phyloP scores from a whole-genome alignment of 176 grass and related monocot species.

The Bothriochloa decipiens region DNA sequence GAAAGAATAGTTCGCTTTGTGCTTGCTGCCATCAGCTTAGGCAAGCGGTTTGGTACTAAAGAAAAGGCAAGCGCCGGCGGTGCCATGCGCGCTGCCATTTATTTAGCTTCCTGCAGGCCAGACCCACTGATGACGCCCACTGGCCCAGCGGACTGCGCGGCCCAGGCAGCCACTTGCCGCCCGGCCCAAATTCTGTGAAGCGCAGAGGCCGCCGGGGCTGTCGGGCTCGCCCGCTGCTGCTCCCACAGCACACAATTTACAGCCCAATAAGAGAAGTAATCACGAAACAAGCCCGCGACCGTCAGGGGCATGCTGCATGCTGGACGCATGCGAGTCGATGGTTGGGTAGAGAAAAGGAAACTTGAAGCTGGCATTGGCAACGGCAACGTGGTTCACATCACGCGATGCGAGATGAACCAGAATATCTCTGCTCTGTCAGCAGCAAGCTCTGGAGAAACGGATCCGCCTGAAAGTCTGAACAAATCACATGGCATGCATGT shows the following conservation, averaged over 20 bases:
- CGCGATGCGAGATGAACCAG: not conserved
- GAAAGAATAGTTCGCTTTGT: constrained; percentile 81
- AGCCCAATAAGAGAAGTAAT: too few relatives aligned
- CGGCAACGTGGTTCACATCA: not conserved
- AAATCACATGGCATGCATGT: not conserved
- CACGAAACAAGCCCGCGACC: too few relatives aligned
- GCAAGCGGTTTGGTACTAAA: not conserved
- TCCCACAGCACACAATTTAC: too few relatives aligned
- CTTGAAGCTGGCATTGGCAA: not conserved
- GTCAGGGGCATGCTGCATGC: too few relatives aligned
- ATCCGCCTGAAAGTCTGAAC: not conserved
- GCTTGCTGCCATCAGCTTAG: not conserved
- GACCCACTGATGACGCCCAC: too few relatives aligned
- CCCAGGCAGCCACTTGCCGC: not conserved
- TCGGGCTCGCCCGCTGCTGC: too few relatives aligned
- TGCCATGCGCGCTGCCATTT: too few relatives aligned
- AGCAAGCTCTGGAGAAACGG: not conserved
- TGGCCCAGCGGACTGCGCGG: not conserved
- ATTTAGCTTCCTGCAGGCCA: too few relatives aligned
- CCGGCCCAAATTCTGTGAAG: not conserved
- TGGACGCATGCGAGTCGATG: too few relatives aligned
- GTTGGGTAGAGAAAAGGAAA: not conserved
- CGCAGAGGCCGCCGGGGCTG: too few relatives aligned
- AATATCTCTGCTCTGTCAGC: too few relatives aligned
- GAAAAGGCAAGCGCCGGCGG: not conserved